A percentile compares a stretch with the other conserved stretches of the same genome.
phyloP scores from a whole-genome alignment of 169 alveolate genomes.

The Sarcocystis neurona region DNA sequence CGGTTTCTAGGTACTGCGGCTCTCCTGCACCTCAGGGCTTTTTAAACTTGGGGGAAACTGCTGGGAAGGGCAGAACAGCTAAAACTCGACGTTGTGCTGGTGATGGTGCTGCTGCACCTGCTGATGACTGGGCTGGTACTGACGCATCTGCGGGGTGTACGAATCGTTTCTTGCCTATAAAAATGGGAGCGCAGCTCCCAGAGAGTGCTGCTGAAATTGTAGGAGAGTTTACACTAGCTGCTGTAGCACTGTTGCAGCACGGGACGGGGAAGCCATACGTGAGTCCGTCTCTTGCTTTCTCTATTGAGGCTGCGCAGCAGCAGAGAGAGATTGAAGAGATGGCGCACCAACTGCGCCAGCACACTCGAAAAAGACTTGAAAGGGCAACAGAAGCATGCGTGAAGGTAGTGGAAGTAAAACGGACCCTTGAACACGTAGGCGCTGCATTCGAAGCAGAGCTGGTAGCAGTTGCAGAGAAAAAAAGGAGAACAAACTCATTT shows the following conservation, averaged over 20 bases:
- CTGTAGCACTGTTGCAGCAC: slow-evolving; percentile 61
- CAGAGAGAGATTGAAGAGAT: not conserved
- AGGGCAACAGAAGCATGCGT: slow-evolving; percentile 35
- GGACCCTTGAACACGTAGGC: slow-evolving; percentile 1
- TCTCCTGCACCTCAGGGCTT: no score
- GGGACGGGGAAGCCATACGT: slow-evolving; percentile 39
- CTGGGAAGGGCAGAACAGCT: no score
- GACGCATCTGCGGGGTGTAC: no score
- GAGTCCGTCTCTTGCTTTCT: slow-evolving; percentile 27
- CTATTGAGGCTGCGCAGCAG: slow-evolving; percentile 7
- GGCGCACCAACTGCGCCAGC: slow-evolving; percentile 46
- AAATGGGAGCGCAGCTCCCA: not conserved
- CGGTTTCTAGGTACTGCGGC: no score
- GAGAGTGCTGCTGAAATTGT: slow-evolving; percentile 26
- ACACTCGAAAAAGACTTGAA: slow-evolving; percentile 45
- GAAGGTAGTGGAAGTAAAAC: slow-evolving; percentile 3
- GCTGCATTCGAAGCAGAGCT: no score
- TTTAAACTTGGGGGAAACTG: no score
- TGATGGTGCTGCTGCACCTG: no score
- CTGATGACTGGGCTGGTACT: no score
- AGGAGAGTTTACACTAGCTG: slow-evolving; percentile 55
- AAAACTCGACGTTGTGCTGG: no score
- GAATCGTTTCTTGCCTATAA: not conserved
- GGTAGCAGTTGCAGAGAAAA: no score
- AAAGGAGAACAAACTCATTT: no score